phyloP scores from a whole-genome alignment of 164 flowering plant species.

The Vitis labrusca region DNA sequence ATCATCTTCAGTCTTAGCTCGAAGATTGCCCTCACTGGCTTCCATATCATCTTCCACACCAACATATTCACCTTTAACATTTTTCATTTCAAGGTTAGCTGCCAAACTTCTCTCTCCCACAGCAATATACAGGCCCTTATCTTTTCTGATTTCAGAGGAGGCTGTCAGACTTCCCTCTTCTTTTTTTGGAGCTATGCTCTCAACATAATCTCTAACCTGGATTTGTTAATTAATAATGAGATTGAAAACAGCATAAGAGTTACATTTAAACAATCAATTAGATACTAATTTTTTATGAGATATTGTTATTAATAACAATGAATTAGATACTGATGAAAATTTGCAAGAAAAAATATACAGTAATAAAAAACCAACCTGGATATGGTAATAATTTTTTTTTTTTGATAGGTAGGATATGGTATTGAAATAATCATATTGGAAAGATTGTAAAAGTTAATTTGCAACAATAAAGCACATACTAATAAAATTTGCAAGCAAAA shows the following conservation, averaged over 20 bases:
- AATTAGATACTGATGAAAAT: no score
- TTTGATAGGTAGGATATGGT: no score
- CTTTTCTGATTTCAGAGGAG: not conserved
- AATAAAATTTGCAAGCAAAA: no score
- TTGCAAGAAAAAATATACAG: no score
- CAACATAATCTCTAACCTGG: slow-evolving; percentile 19
- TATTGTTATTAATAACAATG: no score
- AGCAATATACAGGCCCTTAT: no score
- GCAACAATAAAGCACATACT: no score
- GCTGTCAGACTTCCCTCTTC: not conserved
- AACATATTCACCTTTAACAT: slow-evolving; percentile 46
- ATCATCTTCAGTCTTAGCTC: slow-evolving; percentile 38
- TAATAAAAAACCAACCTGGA: no score
- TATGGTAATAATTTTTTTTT: no score
- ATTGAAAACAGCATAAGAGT: not conserved
- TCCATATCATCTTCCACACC: slow-evolving; percentile 37
- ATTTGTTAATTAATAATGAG: slow-evolving; percentile 1
- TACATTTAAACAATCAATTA: not conserved
- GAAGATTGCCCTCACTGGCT: slow-evolving; percentile 15
- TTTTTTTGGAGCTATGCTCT: slow-evolving; percentile 15
- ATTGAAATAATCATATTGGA: no score
- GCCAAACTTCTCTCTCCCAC: slow-evolving; percentile 1
- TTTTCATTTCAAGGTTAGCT: slow-evolving; percentile 16
- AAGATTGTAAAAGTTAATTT: no score
- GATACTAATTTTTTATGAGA: no score